These are phyloP conservation scores for Fusarium nanum DNA, from an alignment of 2,329 filamentous ascomycete species.

Conservation along the genomic window DNA sequence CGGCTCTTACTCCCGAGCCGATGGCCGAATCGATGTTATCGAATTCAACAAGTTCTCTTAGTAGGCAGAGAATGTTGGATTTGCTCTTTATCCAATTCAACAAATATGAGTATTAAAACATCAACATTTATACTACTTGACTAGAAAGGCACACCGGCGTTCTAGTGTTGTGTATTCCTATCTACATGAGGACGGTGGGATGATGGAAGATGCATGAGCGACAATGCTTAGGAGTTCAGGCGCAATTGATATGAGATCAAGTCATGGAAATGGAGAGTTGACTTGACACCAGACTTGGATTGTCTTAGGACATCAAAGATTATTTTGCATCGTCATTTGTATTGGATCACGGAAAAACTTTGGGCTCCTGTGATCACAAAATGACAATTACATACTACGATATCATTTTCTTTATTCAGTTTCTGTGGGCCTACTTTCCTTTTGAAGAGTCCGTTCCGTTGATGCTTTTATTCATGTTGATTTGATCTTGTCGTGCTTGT, in stretches of 20 bases:
- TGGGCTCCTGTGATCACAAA: conserved; percentile 24
- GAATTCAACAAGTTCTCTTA: conserved; percentile 46
- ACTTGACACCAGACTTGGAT: conserved; percentile 14
- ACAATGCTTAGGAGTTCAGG: conserved; percentile 45
- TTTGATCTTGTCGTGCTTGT: not conserved
- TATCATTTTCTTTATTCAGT: conserved; percentile 16
- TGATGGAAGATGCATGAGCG: conserved; percentile 37
- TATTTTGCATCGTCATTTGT: conserved; percentile 12
- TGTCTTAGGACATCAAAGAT: conserved; percentile 27
- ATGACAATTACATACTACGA: conserved; percentile 22
- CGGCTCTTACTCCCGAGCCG: conserved; percentile 52
- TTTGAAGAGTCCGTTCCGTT: conserved; percentile 10
- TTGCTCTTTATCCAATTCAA: conserved; percentile 47
- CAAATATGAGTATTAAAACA: conserved; percentile 42
- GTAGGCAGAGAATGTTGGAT: not conserved
- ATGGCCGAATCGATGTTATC: conserved; percentile 49
- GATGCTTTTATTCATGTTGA: not conserved
- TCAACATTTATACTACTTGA: conserved; percentile 8
- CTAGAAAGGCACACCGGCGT: conserved; percentile 37
- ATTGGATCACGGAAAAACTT: conserved; percentile 18
- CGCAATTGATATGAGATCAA: conserved; percentile 24
- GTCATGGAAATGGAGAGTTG: conserved; percentile 5
- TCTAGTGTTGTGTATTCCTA: conserved; percentile 45
- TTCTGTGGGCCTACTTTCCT: conserved; percentile 21
- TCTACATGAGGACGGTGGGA: conserved; percentile 22